Percentiles rank a stretch among this genome's conserved stretches.
Conservation (phyloP, 176 grass and related monocot species). For the Musa acuminata region DNA sequence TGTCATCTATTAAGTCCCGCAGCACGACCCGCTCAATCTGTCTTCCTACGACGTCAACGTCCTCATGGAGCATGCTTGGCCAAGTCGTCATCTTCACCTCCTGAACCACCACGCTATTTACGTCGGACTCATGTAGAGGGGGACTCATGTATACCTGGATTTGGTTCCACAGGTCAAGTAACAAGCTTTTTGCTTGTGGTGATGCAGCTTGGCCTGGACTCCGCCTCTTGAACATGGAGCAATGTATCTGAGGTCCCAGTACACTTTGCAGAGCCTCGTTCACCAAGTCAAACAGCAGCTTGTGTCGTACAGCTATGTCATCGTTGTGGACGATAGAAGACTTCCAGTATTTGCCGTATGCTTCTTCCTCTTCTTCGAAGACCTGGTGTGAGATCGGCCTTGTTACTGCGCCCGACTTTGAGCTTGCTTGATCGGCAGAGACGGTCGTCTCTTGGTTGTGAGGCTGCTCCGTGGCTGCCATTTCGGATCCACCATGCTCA, state of each 20-base stretch:
- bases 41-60: conserved; percentile 33
- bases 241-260: conserved; percentile 5
- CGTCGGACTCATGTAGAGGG: conserved; percentile 32
- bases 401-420: conserved; percentile 11
- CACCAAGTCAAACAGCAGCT: conserved; percentile 59
- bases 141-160: conserved; percentile 31
- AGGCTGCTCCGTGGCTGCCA: conserved; percentile 19
- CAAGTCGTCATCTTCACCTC: conserved; percentile 31
- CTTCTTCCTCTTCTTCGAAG: conserved; percentile 61
- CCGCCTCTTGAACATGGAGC: conserved; percentile 30
- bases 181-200: conserved; percentile 23
- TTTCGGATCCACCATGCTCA: conserved; percentile 5
- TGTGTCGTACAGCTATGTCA: conserved; percentile 25
- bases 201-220: conserved; percentile 6
- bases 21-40: conserved; percentile 45
- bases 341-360: conserved; percentile 24
- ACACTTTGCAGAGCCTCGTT: conserved; percentile 47
- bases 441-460: conserved; percentile 17
- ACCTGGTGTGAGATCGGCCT: conserved; percentile 23
- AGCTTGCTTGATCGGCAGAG: background rate
- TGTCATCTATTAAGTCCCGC: conserved; percentile 34
- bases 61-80: conserved; percentile 26
- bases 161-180: conserved; percentile 46
- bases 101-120: conserved; percentile 31
- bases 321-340: conserved; percentile 7